A percentile compares a stretch with the other conserved stretches of the same genome.
Conservation (phyloP, 257 asterid species). For the Solanum bukasovii region DNA sequence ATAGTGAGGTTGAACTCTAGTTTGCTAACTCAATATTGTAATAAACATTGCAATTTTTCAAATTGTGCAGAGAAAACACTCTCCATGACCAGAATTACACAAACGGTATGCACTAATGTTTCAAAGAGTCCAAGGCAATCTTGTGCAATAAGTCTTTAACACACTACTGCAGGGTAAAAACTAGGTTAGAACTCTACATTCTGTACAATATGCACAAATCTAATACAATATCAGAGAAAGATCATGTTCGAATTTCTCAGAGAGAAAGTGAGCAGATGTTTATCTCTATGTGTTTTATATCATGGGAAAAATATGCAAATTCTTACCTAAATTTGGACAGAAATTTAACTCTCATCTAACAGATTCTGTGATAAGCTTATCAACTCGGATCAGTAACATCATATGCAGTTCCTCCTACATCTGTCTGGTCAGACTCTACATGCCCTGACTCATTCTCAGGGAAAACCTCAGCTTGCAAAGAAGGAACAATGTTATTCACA, state of each 20-base stretch:
- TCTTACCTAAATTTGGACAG: neutral
- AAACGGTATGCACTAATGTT: neutral
- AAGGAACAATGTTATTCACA: slow-evolving; percentile 67
- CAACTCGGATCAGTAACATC: slow-evolving; percentile 11
- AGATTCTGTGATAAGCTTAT: neutral
- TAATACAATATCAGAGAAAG: slow-evolving; percentile 10
- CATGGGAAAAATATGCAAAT: slow-evolving; percentile 10
- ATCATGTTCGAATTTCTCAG: slow-evolving; percentile 2
- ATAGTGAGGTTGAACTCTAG: too few species aligned
- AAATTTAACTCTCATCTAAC: neutral
- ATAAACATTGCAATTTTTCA: neutral
- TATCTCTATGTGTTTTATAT: slow-evolving; percentile 1
- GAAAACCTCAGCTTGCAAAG: slow-evolving; percentile 62
- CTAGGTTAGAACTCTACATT: slow-evolving; percentile 21
- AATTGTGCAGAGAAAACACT: neutral
- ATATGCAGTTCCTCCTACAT: slow-evolving; percentile 2
- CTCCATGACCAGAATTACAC: neutral
- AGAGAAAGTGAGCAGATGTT: slow-evolving; percentile 6
- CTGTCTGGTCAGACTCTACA: slow-evolving; percentile 11
- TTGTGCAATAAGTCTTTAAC: neutral
- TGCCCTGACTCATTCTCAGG: slow-evolving; percentile 43
- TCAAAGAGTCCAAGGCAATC: neutral
- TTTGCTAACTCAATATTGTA: neutral
- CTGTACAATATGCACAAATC: slow-evolving; percentile 34
- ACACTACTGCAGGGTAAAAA: neutral